A percentile compares a stretch with the other conserved stretches of the same genome.
Conservation (phyloP, 2,329 filamentous ascomycete genomes). For the Colletotrichum paranaense region DNA sequence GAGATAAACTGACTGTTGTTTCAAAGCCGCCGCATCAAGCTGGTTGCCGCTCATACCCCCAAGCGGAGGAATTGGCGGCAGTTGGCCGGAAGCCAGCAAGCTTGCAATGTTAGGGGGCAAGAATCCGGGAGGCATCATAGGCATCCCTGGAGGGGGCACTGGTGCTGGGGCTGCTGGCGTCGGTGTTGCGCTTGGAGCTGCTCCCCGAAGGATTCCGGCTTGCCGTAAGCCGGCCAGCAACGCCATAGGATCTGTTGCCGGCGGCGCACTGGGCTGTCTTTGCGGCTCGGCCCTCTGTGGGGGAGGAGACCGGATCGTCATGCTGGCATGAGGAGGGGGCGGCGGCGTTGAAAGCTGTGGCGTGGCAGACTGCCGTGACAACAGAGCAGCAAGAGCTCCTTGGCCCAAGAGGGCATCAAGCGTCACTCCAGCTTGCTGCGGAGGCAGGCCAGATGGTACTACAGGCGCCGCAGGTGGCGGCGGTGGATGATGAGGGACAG, state of each 20-base stretch:
- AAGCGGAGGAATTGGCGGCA: slow-evolving; percentile 38
- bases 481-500: slow-evolving; percentile 47
- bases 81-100: slow-evolving; percentile 45
- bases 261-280: slow-evolving; percentile 48
- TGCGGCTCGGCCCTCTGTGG: slow-evolving; percentile 53
- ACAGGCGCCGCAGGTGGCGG: slow-evolving; percentile 47
- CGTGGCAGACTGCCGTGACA: slow-evolving; percentile 65
- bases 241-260: slow-evolving; percentile 62
- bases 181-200: slow-evolving; percentile 48
- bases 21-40: slow-evolving; percentile 76
- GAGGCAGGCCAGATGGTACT: slow-evolving; percentile 42
- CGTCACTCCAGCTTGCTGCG: slow-evolving; percentile 50
- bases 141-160: slow-evolving; percentile 43
- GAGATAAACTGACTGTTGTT: slow-evolving; percentile 68
- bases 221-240: slow-evolving; percentile 76
- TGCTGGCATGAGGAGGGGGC: slow-evolving; percentile 45
- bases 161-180: slow-evolving; percentile 45
- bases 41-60: slow-evolving; percentile 62
- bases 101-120: slow-evolving; percentile 50
- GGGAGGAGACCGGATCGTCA: slow-evolving; percentile 63
- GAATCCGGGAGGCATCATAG: slow-evolving; percentile 40
- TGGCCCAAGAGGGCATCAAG: slow-evolving; percentile 70
- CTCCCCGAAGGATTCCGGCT: slow-evolving; percentile 71
- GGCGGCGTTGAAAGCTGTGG: slow-evolving; percentile 60
- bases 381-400: slow-evolving; percentile 68